phyloP scores from a whole-genome alignment of 1,284 basidiomycete genomes.

The Moniliophthora roreri region DNA sequence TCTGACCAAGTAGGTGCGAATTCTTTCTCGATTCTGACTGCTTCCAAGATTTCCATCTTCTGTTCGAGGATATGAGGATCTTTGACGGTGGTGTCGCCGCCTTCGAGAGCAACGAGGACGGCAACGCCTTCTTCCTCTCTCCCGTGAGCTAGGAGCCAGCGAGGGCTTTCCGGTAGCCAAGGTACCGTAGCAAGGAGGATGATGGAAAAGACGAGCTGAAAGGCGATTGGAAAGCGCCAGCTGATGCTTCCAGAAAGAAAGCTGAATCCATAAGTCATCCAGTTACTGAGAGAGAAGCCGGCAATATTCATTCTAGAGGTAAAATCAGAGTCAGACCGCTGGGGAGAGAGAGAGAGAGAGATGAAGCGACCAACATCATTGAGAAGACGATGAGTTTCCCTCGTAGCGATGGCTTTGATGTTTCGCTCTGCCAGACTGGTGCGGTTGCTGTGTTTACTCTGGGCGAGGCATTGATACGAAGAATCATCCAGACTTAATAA shows the following conservation, averaged over 20 bases:
- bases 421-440: conserved; percentile 68
- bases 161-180: conserved; percentile 58
- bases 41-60: conserved; percentile 23
- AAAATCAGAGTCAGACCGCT: neutral
- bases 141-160: conserved; percentile 53
- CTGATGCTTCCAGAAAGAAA: conserved; percentile 46
- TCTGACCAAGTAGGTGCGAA: conserved; percentile 16
- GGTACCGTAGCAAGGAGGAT: conserved; percentile 57
- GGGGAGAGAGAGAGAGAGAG: neutral
- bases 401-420: conserved; percentile 60
- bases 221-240: conserved; percentile 73
- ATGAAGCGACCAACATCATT: conserved; percentile 52
- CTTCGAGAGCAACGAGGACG: too few relatives aligned
- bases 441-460: conserved; percentile 56
- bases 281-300: conserved; percentile 44
- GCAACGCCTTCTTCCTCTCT: conserved; percentile 21
- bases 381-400: conserved; percentile 69
- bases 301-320: conserved; percentile 43
- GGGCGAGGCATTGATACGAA: too few relatives aligned
- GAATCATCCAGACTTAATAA: conserved; percentile 23
- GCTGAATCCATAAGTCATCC: conserved; percentile 49
- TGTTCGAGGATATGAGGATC: too few relatives aligned
- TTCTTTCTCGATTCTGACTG: conserved; percentile 17
- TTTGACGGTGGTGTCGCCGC: too few relatives aligned
- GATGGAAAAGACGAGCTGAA: conserved; percentile 66